A percentile compares a stretch with the other conserved stretches of the same genome.
Evolutionary conservation across 202 grass and related monocot species (phyloP).

Genomic region (Panicum hallii): DNA sequence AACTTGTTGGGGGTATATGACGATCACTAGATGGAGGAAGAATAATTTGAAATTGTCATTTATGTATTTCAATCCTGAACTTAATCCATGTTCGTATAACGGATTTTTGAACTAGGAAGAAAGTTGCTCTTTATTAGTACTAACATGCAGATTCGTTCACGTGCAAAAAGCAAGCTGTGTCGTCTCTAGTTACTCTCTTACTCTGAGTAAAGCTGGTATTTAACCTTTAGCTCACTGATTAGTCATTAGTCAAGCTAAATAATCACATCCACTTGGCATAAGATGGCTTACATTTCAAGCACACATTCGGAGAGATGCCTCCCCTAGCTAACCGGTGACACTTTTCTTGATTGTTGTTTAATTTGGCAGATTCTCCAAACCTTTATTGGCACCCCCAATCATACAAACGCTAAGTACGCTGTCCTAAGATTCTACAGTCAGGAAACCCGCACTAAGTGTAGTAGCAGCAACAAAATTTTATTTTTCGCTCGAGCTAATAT

Average conservation of each 20-base stretch:
- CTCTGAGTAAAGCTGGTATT: slow-evolving; percentile 39
- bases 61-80: not conserved
- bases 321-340: slow-evolving; percentile 5
- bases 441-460: slow-evolving; percentile 12
- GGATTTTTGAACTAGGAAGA: not conserved
- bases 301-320: slow-evolving; percentile 49
- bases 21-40: not conserved
- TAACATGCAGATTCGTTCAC: slow-evolving; percentile 11
- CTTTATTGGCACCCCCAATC: slow-evolving; percentile 43
- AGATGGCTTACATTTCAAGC: slow-evolving; percentile 63
- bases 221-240: slow-evolving; percentile 42
- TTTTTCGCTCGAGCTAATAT: not conserved
- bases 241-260: slow-evolving; percentile 37
- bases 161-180: slow-evolving; percentile 20
- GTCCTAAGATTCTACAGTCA: slow-evolving; percentile 36
- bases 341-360: slow-evolving; percentile 34
- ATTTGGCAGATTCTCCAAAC: not conserved
- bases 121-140: not conserved
- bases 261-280: slow-evolving; percentile 42
- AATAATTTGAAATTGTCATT: not conserved
- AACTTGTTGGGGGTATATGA: not conserved
- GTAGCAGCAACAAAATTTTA: slow-evolving; percentile 20
- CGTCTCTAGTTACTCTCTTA: slow-evolving; percentile 6
- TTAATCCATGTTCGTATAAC: not conserved
- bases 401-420: slow-evolving; percentile 36